Evolutionary conservation across 306 rosid genomes (phyloP).

Genomic region (Cicer yamashitae): DNA sequence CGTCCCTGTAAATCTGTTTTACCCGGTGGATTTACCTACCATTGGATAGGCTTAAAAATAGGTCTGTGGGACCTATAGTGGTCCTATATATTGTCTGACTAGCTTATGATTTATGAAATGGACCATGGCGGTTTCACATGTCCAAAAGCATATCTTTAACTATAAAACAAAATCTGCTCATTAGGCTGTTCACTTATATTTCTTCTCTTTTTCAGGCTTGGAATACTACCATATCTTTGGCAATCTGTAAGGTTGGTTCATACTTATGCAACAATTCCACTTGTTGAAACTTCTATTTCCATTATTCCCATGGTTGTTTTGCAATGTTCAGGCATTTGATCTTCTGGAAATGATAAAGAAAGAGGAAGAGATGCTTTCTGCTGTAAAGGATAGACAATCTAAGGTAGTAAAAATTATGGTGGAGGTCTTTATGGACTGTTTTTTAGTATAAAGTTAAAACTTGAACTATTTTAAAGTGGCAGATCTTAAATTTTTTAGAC

Average conservation of each 20-base stretch:
- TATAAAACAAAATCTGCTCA: constrained; percentile 28
- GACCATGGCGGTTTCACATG: constrained; percentile 3
- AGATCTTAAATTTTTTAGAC: neutral
- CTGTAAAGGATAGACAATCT: constrained; percentile 71
- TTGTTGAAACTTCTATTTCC: constrained; percentile 21
- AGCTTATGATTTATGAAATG: constrained; percentile 31
- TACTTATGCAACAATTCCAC: constrained; percentile 29
- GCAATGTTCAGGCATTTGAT: constrained; percentile 71
- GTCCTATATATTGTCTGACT: constrained; percentile 33
- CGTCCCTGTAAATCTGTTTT: neutral
- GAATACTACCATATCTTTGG: constrained; percentile 80
- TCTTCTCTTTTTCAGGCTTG: constrained; percentile 66
- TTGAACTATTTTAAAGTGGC: neutral
- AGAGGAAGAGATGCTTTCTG: constrained; percentile 88
- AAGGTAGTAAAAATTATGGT: constrained; percentile 59
- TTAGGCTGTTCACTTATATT: constrained; percentile 17
- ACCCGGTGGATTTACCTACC: constrained; percentile 9
- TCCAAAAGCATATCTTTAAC: neutral
- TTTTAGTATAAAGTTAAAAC: neutral
- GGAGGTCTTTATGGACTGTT: constrained; percentile 11
- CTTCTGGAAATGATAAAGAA: constrained; percentile 84
- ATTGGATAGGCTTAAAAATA: constrained; percentile 17
- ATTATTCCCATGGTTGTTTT: constrained; percentile 40
- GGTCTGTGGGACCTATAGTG: neutral
- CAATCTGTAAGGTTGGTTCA: constrained; percentile 83